phyloP scores from a whole-genome alignment of 495 filamentous ascomycete species.

The Xylaria bambusicola region DNA sequence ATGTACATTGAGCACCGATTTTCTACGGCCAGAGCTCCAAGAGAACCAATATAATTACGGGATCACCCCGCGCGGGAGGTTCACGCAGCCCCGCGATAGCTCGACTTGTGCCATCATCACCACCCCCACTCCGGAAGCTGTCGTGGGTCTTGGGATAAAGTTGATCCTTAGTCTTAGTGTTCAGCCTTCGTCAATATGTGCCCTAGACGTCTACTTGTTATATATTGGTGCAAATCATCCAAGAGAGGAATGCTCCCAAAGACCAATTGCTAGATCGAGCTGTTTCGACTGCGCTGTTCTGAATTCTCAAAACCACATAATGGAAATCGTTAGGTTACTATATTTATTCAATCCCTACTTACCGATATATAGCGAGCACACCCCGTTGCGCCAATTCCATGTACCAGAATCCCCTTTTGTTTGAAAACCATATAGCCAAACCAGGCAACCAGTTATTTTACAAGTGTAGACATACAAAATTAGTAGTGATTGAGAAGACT shows the following conservation, averaged over 20 bases:
- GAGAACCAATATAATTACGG: not conserved
- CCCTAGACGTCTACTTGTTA: too few species aligned
- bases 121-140: constrained; percentile 1
- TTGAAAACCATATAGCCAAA: not conserved
- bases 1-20: constrained; percentile 4
- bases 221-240: too few species aligned
- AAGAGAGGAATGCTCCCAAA: too few species aligned
- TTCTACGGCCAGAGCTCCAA: not conserved
- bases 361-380: not conserved
- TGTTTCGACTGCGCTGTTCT: not conserved
- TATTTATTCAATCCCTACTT: not conserved
- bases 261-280: too few species aligned
- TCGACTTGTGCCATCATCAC: not conserved
- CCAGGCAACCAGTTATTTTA: not conserved
- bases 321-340: not conserved
- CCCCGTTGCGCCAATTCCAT: not conserved
- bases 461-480: constrained; percentile 17
- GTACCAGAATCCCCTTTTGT: not conserved
- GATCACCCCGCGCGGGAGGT: not conserved
- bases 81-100: constrained; percentile 8
- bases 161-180: too few species aligned
- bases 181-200: too few species aligned
- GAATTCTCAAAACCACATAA: not conserved
- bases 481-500: constrained; percentile 1
- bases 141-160: not conserved